Percentiles rank a stretch among this genome's conserved stretches.
These are phyloP conservation scores for Penicillium mononematosum DNA, from an alignment of 495 filamentous ascomycete species.

Conservation along the genomic window DNA sequence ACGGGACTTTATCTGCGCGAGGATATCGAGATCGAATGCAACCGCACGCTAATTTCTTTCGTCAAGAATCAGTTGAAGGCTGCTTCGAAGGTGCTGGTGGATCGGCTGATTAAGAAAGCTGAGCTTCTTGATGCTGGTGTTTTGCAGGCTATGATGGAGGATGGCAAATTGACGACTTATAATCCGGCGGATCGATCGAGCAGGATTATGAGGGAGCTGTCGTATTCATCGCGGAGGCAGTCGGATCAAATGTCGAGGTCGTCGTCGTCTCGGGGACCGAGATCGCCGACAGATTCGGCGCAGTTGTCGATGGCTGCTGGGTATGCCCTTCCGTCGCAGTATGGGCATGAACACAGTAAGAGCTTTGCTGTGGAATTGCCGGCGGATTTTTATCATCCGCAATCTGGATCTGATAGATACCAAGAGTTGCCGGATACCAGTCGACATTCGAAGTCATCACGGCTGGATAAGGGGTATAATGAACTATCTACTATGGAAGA, in stretches of 20 bases:
- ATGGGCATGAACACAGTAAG: not conserved
- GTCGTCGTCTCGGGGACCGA: not conserved
- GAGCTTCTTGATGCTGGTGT: conserved; percentile 34
- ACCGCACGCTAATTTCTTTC: conserved; percentile 66
- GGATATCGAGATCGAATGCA: conserved; percentile 75
- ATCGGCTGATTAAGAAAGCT: conserved; percentile 61
- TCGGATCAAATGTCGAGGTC: conserved; percentile 10
- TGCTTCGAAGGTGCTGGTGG: conserved; percentile 63
- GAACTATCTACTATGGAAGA: not conserved
- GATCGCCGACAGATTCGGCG: conserved; percentile 2
- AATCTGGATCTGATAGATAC: not conserved
- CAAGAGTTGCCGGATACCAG: conserved; percentile 8
- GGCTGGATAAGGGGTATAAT: conserved; percentile 3
- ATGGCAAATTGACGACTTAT: conserved; percentile 29
- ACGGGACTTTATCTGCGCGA: conserved; percentile 72
- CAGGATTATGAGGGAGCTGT: not conserved
- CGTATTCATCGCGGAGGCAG: conserved; percentile 1
- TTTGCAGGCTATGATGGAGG: conserved; percentile 29
- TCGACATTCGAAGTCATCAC: not conserved
- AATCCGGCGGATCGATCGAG: conserved; percentile 29
- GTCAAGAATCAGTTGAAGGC: conserved; percentile 76
- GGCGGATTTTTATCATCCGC: conserved; percentile 11
- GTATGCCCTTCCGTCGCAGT: not conserved
- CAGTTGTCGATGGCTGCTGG: not conserved
- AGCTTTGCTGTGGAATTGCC: conserved; percentile 13